phyloP scores from a whole-genome alignment of 306 rosid genomes.

The Inga laurina region DNA sequence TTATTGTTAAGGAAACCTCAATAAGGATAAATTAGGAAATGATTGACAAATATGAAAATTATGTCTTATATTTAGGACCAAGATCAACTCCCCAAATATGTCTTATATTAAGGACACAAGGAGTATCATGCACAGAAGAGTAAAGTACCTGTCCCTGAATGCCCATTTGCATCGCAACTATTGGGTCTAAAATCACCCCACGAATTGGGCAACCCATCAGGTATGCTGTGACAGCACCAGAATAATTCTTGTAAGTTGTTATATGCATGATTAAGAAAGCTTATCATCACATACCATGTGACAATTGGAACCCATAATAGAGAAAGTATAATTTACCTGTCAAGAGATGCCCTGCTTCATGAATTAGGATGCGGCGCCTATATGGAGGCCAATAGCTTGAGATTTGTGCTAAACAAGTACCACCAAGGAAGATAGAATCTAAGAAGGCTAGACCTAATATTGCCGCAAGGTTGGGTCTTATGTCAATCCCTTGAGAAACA shows the following conservation, averaged over 20 bases:
- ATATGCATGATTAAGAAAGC: neutral
- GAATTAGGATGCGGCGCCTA: slow-evolving; percentile 80
- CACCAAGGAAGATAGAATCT: slow-evolving; percentile 87
- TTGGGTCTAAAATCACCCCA: slow-evolving; percentile 92
- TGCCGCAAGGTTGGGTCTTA: slow-evolving; percentile 82
- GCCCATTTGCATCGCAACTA: slow-evolving; percentile 96
- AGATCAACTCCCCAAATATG: too few relatives aligned
- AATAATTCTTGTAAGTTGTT: slow-evolving; percentile 28
- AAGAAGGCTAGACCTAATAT: slow-evolving; percentile 74
- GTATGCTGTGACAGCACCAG: slow-evolving; percentile 65
- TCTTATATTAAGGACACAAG: too few relatives aligned
- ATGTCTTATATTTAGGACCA: too few relatives aligned
- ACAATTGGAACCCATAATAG: slow-evolving; percentile 20
- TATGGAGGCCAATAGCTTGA: slow-evolving; percentile 97
- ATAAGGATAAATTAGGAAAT: too few relatives aligned
- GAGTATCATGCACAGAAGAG: slow-evolving; percentile 23
- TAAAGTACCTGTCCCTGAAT: slow-evolving; percentile 90
- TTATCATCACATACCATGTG: neutral
- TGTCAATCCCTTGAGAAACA: slow-evolving; percentile 77
- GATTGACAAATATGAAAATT: too few relatives aligned
- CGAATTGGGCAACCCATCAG: slow-evolving; percentile 95
- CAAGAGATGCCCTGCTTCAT: slow-evolving; percentile 95
- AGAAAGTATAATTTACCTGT: slow-evolving; percentile 46
- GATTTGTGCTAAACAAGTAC: slow-evolving; percentile 89
- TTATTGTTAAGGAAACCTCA: too few relatives aligned